Percentiles rank a stretch among this genome's conserved stretches.
Conservation (phyloP, 2,329 filamentous ascomycete species). For the Talaromyces sp. region DNA sequence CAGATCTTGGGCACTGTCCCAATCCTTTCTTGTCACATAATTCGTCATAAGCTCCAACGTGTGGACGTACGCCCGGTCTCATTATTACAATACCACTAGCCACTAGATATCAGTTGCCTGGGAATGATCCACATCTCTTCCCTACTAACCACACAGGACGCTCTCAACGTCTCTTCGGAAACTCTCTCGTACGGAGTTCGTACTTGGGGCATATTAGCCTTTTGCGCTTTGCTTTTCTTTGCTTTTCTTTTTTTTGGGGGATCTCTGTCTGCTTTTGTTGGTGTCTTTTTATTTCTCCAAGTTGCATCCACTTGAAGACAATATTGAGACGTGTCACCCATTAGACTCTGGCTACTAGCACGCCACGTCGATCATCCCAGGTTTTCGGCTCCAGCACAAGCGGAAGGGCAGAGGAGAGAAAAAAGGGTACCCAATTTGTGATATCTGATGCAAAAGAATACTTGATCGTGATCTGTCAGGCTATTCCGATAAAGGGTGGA, state of each 20-base stretch:
- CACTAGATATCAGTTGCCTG: slow-evolving; percentile 10
- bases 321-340: slow-evolving; percentile 13
- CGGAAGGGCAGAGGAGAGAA: background rate
- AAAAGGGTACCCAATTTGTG: background rate
- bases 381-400: slow-evolving; percentile 1
- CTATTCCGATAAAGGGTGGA: slow-evolving; percentile 6
- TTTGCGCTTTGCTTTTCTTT: background rate
- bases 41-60: slow-evolving; percentile 8
- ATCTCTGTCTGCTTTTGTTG: background rate
- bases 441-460: background rate
- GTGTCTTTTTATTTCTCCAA: background rate
- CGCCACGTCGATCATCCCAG: slow-evolving; percentile 9
- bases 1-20: slow-evolving; percentile 11
- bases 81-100: slow-evolving; percentile 3
- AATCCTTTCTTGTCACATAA: slow-evolving; percentile 8
- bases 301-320: background rate
- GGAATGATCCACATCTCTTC: slow-evolving; percentile 11
- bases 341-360: slow-evolving; percentile 10
- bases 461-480: slow-evolving; percentile 1
- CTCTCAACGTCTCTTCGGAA: background rate
- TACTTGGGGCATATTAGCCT: background rate
- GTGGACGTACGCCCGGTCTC: slow-evolving; percentile 4
- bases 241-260: background rate
- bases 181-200: slow-evolving; percentile 1
- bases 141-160: background rate